These are phyloP conservation scores for Zygotorulaspora sp. DNA, from an alignment of 805 yeast species.

Conservation along the genomic window DNA sequence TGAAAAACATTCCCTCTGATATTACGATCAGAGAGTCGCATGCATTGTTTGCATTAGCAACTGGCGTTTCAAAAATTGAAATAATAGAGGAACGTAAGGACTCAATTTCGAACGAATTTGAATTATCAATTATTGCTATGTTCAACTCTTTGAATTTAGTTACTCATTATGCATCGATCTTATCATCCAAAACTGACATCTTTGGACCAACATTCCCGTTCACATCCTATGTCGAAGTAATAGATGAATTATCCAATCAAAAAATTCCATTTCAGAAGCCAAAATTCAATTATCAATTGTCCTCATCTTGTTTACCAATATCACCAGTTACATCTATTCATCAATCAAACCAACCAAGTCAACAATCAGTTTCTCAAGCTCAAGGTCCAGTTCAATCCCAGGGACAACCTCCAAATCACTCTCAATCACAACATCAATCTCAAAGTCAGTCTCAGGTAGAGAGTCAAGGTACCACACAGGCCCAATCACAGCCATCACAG, in stretches of 20 bases:
- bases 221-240: constrained; percentile 39
- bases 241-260: constrained; percentile 35
- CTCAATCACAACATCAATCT: constrained; percentile 3
- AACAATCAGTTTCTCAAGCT: not conserved
- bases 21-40: constrained; percentile 61
- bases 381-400: constrained; percentile 13
- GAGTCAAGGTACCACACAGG: constrained; percentile 3
- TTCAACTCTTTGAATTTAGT: constrained; percentile 45
- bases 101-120: constrained; percentile 11
- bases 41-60: constrained; percentile 63
- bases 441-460: constrained; percentile 1
- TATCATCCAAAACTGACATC: constrained; percentile 39
- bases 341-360: constrained; percentile 3
- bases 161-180: constrained; percentile 38
- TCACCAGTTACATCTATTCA: constrained; percentile 12
- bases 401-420: constrained; percentile 8
- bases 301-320: constrained; percentile 9
- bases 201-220: constrained; percentile 48
- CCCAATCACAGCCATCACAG: constrained; percentile 16
- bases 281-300: constrained; percentile 15
- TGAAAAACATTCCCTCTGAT: constrained; percentile 60
- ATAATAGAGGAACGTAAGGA: constrained; percentile 33
- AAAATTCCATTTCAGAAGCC: constrained; percentile 23
- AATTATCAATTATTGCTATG: constrained; percentile 42
- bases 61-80: constrained; percentile 53